Conservation (phyloP, 371 early-diverging fungal genomes). For the Saksenaea vasiformis region DNA sequence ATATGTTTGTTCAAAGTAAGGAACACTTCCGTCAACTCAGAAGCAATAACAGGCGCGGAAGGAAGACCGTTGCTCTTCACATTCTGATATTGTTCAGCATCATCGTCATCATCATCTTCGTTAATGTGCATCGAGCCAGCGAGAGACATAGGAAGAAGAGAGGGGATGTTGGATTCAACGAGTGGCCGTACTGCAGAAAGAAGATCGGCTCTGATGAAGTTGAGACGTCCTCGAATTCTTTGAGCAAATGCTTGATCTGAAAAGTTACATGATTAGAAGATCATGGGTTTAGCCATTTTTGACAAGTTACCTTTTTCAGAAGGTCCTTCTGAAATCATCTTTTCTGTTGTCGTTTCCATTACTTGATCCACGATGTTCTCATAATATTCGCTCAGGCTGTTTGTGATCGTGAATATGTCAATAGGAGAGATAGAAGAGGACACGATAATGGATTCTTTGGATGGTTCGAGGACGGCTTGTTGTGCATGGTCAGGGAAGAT, state of each 20-base stretch:
- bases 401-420: slow-evolving; percentile 13
- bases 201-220: slow-evolving; percentile 22
- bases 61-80: not conserved
- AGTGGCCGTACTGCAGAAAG: slow-evolving; percentile 31
- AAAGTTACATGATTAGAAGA: not conserved
- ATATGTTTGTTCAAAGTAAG: slow-evolving; percentile 24
- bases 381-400: slow-evolving; percentile 45
- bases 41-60: slow-evolving; percentile 6
- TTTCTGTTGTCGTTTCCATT: slow-evolving; percentile 32
- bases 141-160: slow-evolving; percentile 9
- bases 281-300: not conserved
- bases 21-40: slow-evolving; percentile 15
- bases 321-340: slow-evolving; percentile 31
- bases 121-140: not conserved
- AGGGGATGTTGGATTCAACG: slow-evolving; percentile 23
- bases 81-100: slow-evolving; percentile 2
- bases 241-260: slow-evolving; percentile 22
- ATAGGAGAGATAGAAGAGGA: not conserved
- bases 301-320: not conserved
- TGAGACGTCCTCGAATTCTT: slow-evolving; percentile 26
- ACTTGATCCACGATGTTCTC: slow-evolving; percentile 50
- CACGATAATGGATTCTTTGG: not conserved
- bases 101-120: slow-evolving; percentile 1
- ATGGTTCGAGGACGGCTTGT: not conserved
- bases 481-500: not conserved